Evolutionary conservation across 768 basidiomycete genomes (phyloP).

Genomic region (Russula dissimulans): DNA sequence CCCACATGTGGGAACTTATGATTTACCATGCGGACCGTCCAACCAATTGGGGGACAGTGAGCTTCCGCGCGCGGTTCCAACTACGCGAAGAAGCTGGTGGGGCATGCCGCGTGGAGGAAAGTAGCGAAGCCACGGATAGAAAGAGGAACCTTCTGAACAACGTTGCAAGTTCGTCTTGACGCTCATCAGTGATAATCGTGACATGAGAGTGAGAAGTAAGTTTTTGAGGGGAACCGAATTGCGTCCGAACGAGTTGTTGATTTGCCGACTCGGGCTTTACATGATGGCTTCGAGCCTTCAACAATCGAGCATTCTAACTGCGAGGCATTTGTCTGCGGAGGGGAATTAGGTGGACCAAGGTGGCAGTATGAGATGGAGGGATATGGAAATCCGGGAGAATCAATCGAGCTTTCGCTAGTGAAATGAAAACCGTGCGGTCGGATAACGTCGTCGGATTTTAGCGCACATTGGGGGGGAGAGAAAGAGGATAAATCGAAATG

Average conservation of each 20-base stretch:
- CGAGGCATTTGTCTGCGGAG: neutral
- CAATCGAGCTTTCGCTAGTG: neutral
- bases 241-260: neutral
- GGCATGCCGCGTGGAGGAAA: neutral
- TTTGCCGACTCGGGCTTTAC: neutral
- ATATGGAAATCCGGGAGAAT: constrained; percentile 1
- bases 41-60: neutral
- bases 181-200: neutral
- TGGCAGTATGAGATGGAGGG: neutral
- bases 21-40: neutral
- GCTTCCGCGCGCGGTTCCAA: neutral
- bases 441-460: constrained; percentile 8
- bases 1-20: neutral
- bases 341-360: neutral
- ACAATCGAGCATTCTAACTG: neutral
- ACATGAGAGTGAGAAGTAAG: neutral
- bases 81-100: neutral
- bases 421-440: neutral
- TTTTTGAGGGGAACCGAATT: neutral
- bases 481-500: neutral
- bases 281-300: neutral
- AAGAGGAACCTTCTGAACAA: neutral
- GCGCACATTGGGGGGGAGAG: neutral
- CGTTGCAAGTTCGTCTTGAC: neutral
- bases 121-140: neutral